Base-by-base conservation (phyloP, 2,329 filamentous ascomycete genomes). In the Trichoderma sp. region DNA sequence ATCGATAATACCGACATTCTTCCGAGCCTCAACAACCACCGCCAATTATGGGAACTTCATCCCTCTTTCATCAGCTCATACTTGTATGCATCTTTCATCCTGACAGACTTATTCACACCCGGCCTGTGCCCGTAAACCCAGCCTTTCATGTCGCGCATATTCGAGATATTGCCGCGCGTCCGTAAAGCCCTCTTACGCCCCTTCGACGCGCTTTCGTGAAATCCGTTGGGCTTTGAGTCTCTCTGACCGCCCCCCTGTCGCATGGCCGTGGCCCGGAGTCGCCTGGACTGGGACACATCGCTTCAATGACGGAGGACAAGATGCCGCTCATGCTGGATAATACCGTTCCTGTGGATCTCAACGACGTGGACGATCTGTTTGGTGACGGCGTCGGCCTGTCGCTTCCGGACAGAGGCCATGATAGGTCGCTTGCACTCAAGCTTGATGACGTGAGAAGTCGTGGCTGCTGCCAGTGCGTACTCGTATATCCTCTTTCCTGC, bases 391-490 rank as follows among this genome's bases (percentile, higher is more conserved):
- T 86, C 74, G 84, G 85, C 70, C 74, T 85, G 67, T 82, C 81
- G 52, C 77, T 90, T 17, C 78, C 83, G 14, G 77, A 88, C 24
- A 68, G 72, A 43, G 63, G 70, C 3, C 75, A 74, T 56, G 71
- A 71, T 44, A 91, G 90, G 75, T 86, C 89, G 64, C 82, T 96
- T 21, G 83, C 87, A 41, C 85, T 89, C 72, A 85, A 91, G 64
- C 77, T 97, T 44, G 90, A 95, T 74, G 90, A 96, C 72, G 81
- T 95, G 70, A 87, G 90, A 69, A 81, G 84, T 65, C 85, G 85
- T 66, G 92, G 92, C 17, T 95, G 91, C 75, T 92, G 89, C 81
- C 90, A 93, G 92, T 95, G 86, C 78, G 88, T 69, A 50, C 19
- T 61, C 56, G 45, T 51, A n/a, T 39, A 9, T 26, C 58, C 39